phyloP scores from a whole-genome alignment of 192 early-diverging fungal species.

The Coemansia asiatica region DNA sequence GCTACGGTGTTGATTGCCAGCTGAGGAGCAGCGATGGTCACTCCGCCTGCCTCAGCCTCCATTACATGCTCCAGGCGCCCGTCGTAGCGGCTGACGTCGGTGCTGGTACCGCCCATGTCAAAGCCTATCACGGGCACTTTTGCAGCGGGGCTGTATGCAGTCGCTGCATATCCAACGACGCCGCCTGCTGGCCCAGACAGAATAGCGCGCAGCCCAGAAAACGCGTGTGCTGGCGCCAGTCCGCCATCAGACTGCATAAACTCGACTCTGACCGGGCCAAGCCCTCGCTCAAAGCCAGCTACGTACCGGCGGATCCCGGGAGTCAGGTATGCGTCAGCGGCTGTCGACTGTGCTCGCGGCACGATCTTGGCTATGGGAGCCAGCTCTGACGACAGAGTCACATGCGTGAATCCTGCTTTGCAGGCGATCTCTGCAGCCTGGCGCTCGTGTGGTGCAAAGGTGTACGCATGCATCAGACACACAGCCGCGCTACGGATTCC shows the following conservation, averaged over 20 bases:
- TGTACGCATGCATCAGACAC: slow-evolving; percentile 93
- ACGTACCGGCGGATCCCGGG: slow-evolving; percentile 88
- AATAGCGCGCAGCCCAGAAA: slow-evolving; percentile 87
- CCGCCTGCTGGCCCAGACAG: slow-evolving; percentile 95
- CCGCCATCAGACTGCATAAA: slow-evolving; percentile 99
- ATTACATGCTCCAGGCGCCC: slow-evolving; percentile 90
- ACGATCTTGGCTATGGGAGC: slow-evolving; percentile 97
- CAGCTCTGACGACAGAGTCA: slow-evolving; percentile 77
- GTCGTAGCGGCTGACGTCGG: slow-evolving; percentile 91
- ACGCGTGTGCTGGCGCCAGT: slow-evolving; percentile 78
- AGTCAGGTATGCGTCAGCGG: slow-evolving; percentile 92
- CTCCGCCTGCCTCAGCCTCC: slow-evolving; percentile 88
- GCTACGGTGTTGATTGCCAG: slow-evolving; percentile 96
- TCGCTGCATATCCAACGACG: slow-evolving; percentile 82
- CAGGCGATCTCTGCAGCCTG: slow-evolving; percentile 64
- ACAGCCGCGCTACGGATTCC: slow-evolving; percentile 88
- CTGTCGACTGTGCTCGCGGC: slow-evolving; percentile 85
- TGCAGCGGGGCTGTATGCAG: slow-evolving; percentile 42
- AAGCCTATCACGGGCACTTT: slow-evolving; percentile 83
- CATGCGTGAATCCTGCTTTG: slow-evolving; percentile 78
- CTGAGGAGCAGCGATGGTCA: slow-evolving; percentile 95
- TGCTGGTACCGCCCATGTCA: slow-evolving; percentile 93
- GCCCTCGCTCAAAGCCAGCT: slow-evolving; percentile 72
- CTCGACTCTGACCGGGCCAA: slow-evolving; percentile 67
- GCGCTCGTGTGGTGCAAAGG: slow-evolving; percentile 86